Evolutionary conservation across 2,329 filamentous ascomycete species (phyloP).

Genomic region (Calonectria montana): DNA sequence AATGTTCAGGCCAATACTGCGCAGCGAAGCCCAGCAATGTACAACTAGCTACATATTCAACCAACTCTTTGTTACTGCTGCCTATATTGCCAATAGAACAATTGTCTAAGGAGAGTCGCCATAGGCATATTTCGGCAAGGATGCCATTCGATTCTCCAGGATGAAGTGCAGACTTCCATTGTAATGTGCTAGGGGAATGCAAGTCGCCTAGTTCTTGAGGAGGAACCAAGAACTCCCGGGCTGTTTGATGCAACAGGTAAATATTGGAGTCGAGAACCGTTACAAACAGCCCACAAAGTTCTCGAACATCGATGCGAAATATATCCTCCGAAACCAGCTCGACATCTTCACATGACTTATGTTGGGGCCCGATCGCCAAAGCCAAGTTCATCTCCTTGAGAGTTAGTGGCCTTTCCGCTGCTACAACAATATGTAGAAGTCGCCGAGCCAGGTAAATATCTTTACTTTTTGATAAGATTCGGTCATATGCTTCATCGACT

Average conservation of each 20-base stretch:
- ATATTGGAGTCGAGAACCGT: slow-evolving; percentile 25
- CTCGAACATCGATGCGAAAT: slow-evolving; percentile 29
- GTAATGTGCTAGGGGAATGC: not conserved
- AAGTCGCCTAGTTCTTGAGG: not conserved
- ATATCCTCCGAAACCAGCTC: slow-evolving; percentile 5
- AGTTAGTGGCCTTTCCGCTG: slow-evolving; percentile 37
- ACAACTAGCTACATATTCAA: not conserved
- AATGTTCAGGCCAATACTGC: slow-evolving; percentile 18
- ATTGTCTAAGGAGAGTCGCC: slow-evolving; percentile 14
- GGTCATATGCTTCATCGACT: slow-evolving; percentile 42
- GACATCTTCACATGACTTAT: slow-evolving; percentile 23
- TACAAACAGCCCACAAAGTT: slow-evolving; percentile 47
- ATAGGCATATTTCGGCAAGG: slow-evolving; percentile 30
- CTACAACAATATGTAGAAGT: slow-evolving; percentile 39
- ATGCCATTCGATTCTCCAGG: slow-evolving; percentile 27
- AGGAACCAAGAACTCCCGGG: slow-evolving; percentile 33
- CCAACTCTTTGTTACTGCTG: not conserved
- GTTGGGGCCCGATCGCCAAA: slow-evolving; percentile 16
- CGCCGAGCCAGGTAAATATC: slow-evolving; percentile 23
- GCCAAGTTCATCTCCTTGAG: slow-evolving; percentile 36
- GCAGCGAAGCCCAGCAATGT: slow-evolving; percentile 19
- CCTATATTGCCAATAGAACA: not conserved
- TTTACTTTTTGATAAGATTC: slow-evolving; percentile 33
- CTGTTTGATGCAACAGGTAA: slow-evolving; percentile 38
- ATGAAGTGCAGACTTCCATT: slow-evolving; percentile 26